A percentile compares a stretch with the other conserved stretches of the same genome.
phyloP scores from a whole-genome alignment of 2,329 filamentous ascomycete species.

The Tolypocladium album region DNA sequence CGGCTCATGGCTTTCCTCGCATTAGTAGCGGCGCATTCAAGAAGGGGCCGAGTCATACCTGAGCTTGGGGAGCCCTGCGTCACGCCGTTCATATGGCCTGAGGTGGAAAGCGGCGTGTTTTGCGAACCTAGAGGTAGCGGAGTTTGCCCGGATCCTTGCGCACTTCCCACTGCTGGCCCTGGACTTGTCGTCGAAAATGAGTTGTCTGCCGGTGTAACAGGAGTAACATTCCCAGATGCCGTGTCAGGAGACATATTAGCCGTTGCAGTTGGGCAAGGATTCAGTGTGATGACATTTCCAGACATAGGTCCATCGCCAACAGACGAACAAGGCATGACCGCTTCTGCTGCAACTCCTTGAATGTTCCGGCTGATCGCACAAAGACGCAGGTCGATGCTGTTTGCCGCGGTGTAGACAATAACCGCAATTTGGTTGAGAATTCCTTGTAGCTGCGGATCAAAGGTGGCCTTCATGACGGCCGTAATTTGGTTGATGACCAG shows the following conservation, averaged over 20 bases:
- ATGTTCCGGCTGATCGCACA: conserved; percentile 8
- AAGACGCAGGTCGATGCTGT: conserved; percentile 6
- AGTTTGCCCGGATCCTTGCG: not conserved
- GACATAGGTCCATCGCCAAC: not conserved
- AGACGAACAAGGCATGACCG: conserved; percentile 9
- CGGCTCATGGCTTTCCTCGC: not conserved
- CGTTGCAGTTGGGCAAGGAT: not conserved
- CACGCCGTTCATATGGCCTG: not conserved
- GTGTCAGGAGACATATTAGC: not conserved
- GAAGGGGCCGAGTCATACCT: not conserved
- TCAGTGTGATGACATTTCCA: conserved; percentile 1
- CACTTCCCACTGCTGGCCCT: not conserved
- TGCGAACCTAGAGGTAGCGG: not conserved
- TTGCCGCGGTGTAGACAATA: conserved; percentile 9
- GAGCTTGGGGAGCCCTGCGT: not conserved
- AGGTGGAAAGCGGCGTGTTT: not conserved
- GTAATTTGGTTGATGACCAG: conserved; percentile 11
- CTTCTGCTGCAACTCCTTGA: conserved; percentile 4
- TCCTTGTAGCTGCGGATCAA: conserved; percentile 5
- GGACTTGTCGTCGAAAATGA: not conserved
- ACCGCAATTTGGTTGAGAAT: conserved; percentile 11
- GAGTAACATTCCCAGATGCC: not conserved
- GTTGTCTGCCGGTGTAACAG: not conserved
- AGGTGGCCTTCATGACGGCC: conserved; percentile 1
- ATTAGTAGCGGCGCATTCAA: not conserved